A percentile compares a stretch with the other conserved stretches of the same genome.
Conservation (phyloP, 1,139 yeast genomes). For the Schizosaccharomyces versatilis region DNA sequence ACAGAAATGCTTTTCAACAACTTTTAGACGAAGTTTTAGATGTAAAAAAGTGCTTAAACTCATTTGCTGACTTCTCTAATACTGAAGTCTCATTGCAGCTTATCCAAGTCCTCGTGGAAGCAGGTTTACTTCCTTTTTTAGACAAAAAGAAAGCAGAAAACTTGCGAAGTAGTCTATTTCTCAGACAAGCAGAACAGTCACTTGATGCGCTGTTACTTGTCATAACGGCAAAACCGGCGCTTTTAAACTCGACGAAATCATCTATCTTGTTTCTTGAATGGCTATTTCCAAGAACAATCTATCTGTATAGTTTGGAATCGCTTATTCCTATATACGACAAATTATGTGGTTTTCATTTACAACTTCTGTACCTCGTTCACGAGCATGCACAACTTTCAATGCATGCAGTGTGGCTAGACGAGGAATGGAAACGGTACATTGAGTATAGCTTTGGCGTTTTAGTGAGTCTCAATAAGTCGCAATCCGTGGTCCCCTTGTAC, state of each 20-base stretch:
- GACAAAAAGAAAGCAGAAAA: neutral
- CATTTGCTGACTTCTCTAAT: neutral
- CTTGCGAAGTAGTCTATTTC: neutral
- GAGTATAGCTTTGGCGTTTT: neutral
- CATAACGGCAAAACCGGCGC: neutral
- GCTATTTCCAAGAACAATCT: neutral
- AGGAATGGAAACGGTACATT: neutral
- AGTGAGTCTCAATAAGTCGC: no score
- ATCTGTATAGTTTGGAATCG: neutral
- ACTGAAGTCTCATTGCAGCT: neutral
- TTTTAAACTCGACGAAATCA: neutral
- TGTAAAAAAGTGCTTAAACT: neutral
- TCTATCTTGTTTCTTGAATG: neutral
- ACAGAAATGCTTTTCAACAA: neutral
- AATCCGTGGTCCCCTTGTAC: no score
- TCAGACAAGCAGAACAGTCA: neutral
- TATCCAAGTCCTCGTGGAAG: neutral
- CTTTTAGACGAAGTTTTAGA: neutral
- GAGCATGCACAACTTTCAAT: neutral
- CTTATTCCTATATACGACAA: neutral
- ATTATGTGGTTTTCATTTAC: neutral
- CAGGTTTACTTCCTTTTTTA: neutral
- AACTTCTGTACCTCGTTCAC: neutral
- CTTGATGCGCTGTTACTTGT: neutral
- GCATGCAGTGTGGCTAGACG: neutral